These are phyloP conservation scores for Apophysomyces variabilis DNA, from an alignment of 371 early-diverging fungal genomes.

Conservation along the genomic window DNA sequence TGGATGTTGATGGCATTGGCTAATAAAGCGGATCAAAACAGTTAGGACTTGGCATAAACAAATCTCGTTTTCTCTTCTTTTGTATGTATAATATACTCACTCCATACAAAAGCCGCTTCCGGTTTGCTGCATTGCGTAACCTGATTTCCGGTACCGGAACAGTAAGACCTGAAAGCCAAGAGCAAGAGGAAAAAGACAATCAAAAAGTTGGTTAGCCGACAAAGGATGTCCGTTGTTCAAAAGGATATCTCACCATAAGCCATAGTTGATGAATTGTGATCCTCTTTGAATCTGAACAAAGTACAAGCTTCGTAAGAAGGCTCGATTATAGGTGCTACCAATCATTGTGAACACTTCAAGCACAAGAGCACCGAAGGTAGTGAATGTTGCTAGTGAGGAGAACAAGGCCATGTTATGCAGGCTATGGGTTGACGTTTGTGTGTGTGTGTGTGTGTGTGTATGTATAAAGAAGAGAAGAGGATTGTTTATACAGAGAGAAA, in stretches of 20 bases:
- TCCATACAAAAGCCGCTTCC: constrained; percentile 30
- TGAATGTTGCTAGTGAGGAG: constrained; percentile 13
- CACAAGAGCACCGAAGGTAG: constrained; percentile 21
- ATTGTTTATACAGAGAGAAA: neutral
- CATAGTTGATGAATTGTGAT: constrained; percentile 19
- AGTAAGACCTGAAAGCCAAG: constrained; percentile 11
- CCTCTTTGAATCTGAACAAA: constrained; percentile 18
- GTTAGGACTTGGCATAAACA: neutral
- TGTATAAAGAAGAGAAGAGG: too few species aligned
- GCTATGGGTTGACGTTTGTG: too few species aligned
- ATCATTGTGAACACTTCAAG: constrained; percentile 33
- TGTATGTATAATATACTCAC: constrained; percentile 14
- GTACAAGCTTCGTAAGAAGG: constrained; percentile 27
- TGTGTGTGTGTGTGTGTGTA: too few species aligned
- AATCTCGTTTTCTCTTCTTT: neutral
- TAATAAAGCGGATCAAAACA: too few species aligned
- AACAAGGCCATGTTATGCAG: constrained; percentile 4
- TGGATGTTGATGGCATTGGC: neutral
- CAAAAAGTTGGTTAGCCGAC: neutral
- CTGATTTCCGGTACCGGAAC: constrained; percentile 22
- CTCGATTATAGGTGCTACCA: constrained; percentile 26
- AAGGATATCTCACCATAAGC: constrained; percentile 24
- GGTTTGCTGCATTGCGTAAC: constrained; percentile 29
- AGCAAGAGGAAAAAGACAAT: neutral
- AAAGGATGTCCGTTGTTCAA: neutral